A percentile compares a stretch with the other conserved stretches of the same genome.
These are phyloP conservation scores for Tricholomella constricta DNA, from an alignment of 768 basidiomycete genomes.

Conservation along the genomic window DNA sequence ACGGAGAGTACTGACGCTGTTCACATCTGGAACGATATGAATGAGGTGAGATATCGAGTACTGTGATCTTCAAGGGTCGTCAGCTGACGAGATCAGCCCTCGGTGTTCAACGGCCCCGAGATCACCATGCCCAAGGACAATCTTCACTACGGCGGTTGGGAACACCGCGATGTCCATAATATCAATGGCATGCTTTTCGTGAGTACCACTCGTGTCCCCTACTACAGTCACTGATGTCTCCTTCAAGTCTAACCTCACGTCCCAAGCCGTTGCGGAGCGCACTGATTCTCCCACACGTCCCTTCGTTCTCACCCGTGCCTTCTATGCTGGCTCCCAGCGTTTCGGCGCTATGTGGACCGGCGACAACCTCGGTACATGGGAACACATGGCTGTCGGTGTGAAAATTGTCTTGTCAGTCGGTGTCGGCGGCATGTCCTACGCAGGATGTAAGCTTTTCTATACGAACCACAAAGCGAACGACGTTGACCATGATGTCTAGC, in stretches of 20 bases:
- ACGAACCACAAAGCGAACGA: background rate
- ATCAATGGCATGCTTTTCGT: constrained; percentile 95
- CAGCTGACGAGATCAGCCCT: constrained; percentile 58
- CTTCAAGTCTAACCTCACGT: constrained; percentile 77
- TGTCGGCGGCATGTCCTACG: constrained; percentile 89
- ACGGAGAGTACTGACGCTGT: constrained; percentile 78
- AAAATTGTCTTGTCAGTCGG: constrained; percentile 91
- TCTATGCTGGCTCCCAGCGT: constrained; percentile 94
- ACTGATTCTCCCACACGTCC: constrained; percentile 79
- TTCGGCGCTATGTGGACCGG: constrained; percentile 99
- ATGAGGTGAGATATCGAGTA: constrained; percentile 63
- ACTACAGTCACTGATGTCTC: constrained; percentile 1
- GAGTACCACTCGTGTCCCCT: constrained; percentile 25
- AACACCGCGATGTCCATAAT: constrained; percentile 96
- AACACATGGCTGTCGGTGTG: constrained; percentile 91
- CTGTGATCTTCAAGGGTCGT: constrained; percentile 7
- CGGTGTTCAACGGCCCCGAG: constrained; percentile 99
- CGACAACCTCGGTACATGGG: constrained; percentile 97
- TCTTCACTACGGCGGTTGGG: constrained; percentile 93
- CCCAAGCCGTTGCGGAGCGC: constrained; percentile 75
- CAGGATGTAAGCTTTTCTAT: constrained; percentile 68
- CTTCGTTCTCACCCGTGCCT: constrained; percentile 94
- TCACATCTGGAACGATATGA: constrained; percentile 99
- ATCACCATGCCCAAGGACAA: constrained; percentile 72
- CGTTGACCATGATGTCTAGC: constrained; percentile 47